Base-by-base conservation (phyloP, 2,329 filamentous ascomycete species). In the Davidsoniella neocaledoniae region DNA sequence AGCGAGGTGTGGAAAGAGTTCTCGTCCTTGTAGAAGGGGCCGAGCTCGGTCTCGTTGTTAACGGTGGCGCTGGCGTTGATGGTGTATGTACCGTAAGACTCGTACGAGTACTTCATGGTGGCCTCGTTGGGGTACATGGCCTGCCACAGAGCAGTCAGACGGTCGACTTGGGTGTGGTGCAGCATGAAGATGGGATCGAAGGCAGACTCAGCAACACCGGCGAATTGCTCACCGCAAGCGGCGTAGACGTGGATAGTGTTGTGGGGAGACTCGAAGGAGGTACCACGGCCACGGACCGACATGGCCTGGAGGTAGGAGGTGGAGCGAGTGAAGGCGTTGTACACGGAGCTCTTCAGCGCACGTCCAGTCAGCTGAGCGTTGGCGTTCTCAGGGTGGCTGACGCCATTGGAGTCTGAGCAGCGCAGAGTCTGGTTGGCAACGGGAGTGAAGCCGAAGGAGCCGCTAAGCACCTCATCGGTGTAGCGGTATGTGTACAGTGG, bases 131-230 rank as follows among this genome's bases (percentile, higher is more conserved):
- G 66, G 51, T 59, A 56, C 46, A 73, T 65, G 25, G 63, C 64
- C 57, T 72, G 64, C 67, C 66, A 74, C 56, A 72, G 67, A n/a
- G 75, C 70, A 62, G 78, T 80, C 37, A 83, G 66, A 39, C 79
- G 72, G 57, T 83, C 77, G 49, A 83, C 69, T 56, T 83, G 77
- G 57, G 68, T 62, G 62, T 72, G 71, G 53, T 72, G 69, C 23
- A 72, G 58, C 67, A 66, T 67, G 56, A 71, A 72, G 23, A 71
- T 55, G 9, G 67, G 64, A 40, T 71, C 68, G 53, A 68, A 71
- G n/a, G 60, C 67, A 2, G 67, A 61, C 50, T 65, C 65, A n/a
- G 60, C 59, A 7, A 66, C 56, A 23, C 59, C 54, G 3, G 67
- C 53, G 57, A 71, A 70, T 53, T 69, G 61, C 3, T 61, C 61